Evolutionary conservation across 2,329 filamentous ascomycete species (phyloP), one percentile per base, ranked within the genome.

Genomic region (Trichophyton rubrum): DNA sequence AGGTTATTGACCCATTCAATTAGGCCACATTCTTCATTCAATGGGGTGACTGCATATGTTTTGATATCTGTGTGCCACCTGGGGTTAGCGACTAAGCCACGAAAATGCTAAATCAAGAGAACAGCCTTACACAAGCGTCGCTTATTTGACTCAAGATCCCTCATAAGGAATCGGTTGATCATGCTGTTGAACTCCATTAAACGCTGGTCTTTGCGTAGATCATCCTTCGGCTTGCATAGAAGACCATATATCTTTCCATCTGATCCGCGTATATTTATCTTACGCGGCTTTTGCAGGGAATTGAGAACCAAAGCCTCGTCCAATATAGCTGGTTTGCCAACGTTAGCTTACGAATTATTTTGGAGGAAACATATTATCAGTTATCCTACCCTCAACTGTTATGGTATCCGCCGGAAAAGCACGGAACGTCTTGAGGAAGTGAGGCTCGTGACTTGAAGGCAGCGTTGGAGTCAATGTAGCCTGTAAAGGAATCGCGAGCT

Each of bases 181-280:
- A 97, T 93, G 53, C 87, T 85, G 71, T 97, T 99, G 79, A 99
- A 99, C 71, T 99, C 95, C 91, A 99, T 99, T 20, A 99, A 84
- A 58, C 93, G 89, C 72, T 97, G 92, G 68, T 99, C 95, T 66
- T 95, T 99, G 58, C 93, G 87, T 24, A 99, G 82, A 72, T 99
- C 95, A 71, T 99, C 93, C 72, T 97, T 97, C 7, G 93, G 95
- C 70, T 99, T 99, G 78, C 95, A 95, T 60, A 99, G 81, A 6
- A 99, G 82, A 65, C 89, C 89, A 72, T 99, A 99, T 17, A 82
- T 81, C 62, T 87, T 87, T 6, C 95, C 93, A 73, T 99, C 90
- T 0, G 89, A 92, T 0, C 92, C 93, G 60, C 89, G 83, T 5
- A 93, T 88, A 15, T 85, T 93, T 60, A 99, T 83, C 66, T 92